Evolutionary conservation across 2,329 filamentous ascomycete species (phyloP).

Genomic region (Tolypocladium endophyticum): DNA sequence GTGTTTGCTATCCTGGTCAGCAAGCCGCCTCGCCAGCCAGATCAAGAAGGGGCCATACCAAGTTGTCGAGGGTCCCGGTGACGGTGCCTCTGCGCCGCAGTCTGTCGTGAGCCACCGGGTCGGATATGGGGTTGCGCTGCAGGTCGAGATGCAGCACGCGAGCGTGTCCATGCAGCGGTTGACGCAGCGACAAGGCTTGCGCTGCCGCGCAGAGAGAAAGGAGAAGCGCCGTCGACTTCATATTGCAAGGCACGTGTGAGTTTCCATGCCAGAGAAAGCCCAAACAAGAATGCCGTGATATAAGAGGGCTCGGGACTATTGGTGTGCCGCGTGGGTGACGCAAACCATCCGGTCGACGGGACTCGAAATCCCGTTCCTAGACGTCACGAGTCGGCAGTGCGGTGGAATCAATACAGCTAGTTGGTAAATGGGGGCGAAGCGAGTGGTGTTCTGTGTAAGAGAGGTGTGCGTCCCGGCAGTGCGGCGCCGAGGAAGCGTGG

Average conservation of each 20-base stretch:
- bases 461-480: background rate
- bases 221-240: constrained; percentile 24
- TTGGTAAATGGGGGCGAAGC: background rate
- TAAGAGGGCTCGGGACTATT: background rate
- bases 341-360: background rate
- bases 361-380: background rate
- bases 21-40: too few species aligned
- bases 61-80: constrained; percentile 40
- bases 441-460: background rate
- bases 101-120: constrained; percentile 34
- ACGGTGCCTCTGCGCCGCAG: constrained; percentile 30
- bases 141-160: constrained; percentile 36
- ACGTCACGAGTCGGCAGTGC: background rate
- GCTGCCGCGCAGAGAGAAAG: constrained; percentile 3
- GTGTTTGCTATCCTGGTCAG: constrained; percentile 34
- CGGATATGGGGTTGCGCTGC: constrained; percentile 21
- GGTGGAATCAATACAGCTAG: background rate
- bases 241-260: constrained; percentile 10
- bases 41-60: constrained; percentile 24
- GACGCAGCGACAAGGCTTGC: constrained; percentile 15
- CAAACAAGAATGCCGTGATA: background rate
- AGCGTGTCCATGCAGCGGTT: constrained; percentile 20
- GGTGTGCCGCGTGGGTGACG: background rate
- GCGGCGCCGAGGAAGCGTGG: background rate
- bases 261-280: background rate